A percentile compares a stretch with the other conserved stretches of the same genome.
Evolutionary conservation across 768 basidiomycete genomes (phyloP).

Genomic region (Leccinum rimulosum): DNA sequence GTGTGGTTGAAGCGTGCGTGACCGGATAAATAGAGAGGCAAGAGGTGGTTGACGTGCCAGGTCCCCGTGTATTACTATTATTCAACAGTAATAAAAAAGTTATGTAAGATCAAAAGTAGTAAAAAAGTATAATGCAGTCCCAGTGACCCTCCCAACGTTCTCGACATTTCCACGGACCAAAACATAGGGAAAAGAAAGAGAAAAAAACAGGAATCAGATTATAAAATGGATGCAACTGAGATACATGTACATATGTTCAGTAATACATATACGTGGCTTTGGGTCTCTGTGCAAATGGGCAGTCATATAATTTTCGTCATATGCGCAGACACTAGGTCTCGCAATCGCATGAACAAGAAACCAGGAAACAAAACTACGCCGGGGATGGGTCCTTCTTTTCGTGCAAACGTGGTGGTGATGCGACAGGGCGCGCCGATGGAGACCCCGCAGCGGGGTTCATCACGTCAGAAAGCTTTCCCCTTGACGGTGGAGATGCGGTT

Average conservation of each 20-base stretch:
- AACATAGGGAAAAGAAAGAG: not conserved
- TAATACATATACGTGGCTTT: conserved; percentile 29
- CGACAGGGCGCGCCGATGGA: conserved; percentile 49
- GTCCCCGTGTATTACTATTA: not conserved
- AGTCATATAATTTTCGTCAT: conserved; percentile 25
- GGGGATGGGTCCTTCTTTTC: conserved; percentile 33
- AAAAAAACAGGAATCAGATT: not conserved
- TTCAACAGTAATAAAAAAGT: not conserved
- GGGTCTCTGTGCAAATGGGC: conserved; percentile 16
- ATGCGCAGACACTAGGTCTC: conserved; percentile 5
- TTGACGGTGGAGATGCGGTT: conserved; percentile 49
- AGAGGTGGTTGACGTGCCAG: not conserved
- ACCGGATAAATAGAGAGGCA: not conserved
- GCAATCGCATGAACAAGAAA: conserved; percentile 15
- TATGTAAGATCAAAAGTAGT: not conserved
- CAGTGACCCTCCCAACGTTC: not conserved
- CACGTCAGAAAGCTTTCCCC: conserved; percentile 52
- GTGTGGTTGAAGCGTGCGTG: not conserved
- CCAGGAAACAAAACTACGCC: conserved; percentile 9
- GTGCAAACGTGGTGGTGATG: conserved; percentile 49
- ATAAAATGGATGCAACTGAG: conserved; percentile 11
- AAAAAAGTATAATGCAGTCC: not conserved
- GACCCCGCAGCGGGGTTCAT: conserved; percentile 50
- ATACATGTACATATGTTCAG: conserved; percentile 30
- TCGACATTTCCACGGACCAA: not conserved